Evolutionary conservation across 1,139 yeast species (phyloP).

Genomic region (Tardiomyces blankii): DNA sequence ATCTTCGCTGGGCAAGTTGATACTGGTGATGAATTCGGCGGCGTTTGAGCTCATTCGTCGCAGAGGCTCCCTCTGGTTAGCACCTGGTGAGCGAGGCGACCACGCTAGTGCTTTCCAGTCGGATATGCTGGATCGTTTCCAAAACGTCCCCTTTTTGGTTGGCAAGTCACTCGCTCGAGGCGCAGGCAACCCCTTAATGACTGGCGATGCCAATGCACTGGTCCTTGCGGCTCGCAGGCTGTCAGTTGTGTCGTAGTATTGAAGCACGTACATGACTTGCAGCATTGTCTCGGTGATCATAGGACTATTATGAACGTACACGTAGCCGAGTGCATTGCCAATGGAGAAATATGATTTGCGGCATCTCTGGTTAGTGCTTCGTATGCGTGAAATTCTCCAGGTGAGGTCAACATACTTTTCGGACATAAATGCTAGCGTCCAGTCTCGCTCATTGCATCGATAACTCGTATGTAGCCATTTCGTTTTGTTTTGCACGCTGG

Average conservation of each 20-base stretch:
- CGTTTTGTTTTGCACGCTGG: background rate
- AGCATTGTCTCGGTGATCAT: background rate
- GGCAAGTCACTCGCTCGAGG: no score
- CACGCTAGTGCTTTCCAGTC: background rate
- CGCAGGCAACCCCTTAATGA: no score
- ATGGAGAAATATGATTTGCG: background rate
- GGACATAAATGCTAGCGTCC: background rate
- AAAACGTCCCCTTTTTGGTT: background rate
- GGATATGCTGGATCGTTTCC: background rate
- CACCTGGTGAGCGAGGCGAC: background rate
- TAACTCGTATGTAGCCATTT: background rate
- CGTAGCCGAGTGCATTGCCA: background rate
- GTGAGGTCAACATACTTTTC: background rate
- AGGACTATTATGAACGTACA: background rate
- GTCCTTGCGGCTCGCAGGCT: background rate
- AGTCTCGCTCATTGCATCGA: background rate
- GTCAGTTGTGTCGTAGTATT: background rate
- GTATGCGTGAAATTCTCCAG: no score
- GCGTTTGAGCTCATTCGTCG: background rate
- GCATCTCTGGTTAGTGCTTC: background rate
- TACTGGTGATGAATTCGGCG: background rate
- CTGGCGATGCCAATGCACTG: background rate
- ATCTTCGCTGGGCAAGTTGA: background rate
- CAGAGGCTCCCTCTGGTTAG: background rate
- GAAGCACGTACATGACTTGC: background rate